Percentiles rank a stretch among this genome's conserved stretches.
phyloP scores from a whole-genome alignment of 208 protist species.

The Wallacemonas sp. region DNA sequence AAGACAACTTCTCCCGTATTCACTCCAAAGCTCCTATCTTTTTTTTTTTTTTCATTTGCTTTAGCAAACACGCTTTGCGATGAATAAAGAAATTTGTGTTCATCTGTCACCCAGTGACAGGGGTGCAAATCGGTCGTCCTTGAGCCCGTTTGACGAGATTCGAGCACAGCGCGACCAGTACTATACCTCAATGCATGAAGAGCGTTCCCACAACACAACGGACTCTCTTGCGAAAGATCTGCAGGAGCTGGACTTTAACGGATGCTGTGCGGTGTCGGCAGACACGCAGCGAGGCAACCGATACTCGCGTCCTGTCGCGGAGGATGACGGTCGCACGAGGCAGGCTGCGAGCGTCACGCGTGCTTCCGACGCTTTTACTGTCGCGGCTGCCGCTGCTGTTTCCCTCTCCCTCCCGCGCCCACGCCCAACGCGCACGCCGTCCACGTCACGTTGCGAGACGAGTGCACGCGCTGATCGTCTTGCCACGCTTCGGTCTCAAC shows the following conservation, averaged over 20 bases:
- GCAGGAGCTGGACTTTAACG: conserved; percentile 3
- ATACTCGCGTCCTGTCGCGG: no score
- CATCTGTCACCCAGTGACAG: not conserved
- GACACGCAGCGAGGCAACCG: no score
- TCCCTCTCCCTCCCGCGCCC: no score
- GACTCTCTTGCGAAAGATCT: not conserved
- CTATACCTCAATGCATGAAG: not conserved
- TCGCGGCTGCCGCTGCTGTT: no score
- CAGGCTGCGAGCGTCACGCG: conserved; percentile 12
- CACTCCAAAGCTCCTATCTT: no score
- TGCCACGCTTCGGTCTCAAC: not conserved
- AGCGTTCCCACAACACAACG: no score
- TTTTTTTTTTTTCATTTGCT: conserved; percentile 23
- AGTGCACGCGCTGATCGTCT: conserved; percentile 4
- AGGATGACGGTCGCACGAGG: no score
- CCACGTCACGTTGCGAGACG: no score
- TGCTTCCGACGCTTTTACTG: no score
- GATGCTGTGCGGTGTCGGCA: conserved; percentile 8
- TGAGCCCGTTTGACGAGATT: not conserved
- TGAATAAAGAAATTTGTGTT: conserved; percentile 1
- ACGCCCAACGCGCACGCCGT: no score
- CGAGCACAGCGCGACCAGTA: conserved; percentile 3
- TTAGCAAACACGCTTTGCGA: not conserved
- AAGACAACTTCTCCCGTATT: no score
- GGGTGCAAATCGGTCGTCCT: not conserved